A percentile compares a stretch with the other conserved stretches of the same genome.
These are phyloP conservation scores for Berberis thunbergii DNA, from an alignment of 164 flowering plant species.

Conservation along the genomic window DNA sequence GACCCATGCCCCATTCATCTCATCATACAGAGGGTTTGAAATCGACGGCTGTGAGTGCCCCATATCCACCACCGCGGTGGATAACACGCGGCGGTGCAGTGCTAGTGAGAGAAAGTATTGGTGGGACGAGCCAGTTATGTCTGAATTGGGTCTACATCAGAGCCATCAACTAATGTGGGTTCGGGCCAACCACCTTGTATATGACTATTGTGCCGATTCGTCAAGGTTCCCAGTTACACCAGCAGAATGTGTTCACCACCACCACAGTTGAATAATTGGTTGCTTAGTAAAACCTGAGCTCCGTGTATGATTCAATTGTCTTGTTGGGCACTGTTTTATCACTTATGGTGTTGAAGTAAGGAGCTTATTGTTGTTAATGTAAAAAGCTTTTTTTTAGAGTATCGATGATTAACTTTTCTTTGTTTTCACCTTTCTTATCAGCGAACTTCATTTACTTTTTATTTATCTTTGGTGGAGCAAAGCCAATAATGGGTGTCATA, in stretches of 20 bases:
- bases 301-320: constrained; percentile 3
- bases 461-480: no score
- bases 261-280: constrained; percentile 24
- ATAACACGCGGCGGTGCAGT: constrained; percentile 45
- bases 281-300: constrained; percentile 15
- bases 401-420: no score
- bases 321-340: constrained; percentile 1
- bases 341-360: not conserved
- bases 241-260: constrained; percentile 37
- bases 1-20: constrained; percentile 79
- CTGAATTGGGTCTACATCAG: constrained; percentile 76
- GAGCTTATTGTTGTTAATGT: no score
- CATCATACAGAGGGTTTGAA: constrained; percentile 66
- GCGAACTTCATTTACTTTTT: no score
- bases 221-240: constrained; percentile 66
- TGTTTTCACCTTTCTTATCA: no score
- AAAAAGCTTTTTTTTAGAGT: no score
- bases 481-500: no score
- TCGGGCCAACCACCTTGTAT: constrained; percentile 62
- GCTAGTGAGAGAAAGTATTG: constrained; percentile 34
- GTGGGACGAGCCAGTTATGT: constrained; percentile 81
- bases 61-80: constrained; percentile 20
- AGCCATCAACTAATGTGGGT: constrained; percentile 93
- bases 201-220: constrained; percentile 73
- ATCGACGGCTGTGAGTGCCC: constrained; percentile 72